These are phyloP conservation scores for Talaromyces sp. DNA, from an alignment of 2,329 filamentous ascomycete species.

Conservation along the genomic window DNA sequence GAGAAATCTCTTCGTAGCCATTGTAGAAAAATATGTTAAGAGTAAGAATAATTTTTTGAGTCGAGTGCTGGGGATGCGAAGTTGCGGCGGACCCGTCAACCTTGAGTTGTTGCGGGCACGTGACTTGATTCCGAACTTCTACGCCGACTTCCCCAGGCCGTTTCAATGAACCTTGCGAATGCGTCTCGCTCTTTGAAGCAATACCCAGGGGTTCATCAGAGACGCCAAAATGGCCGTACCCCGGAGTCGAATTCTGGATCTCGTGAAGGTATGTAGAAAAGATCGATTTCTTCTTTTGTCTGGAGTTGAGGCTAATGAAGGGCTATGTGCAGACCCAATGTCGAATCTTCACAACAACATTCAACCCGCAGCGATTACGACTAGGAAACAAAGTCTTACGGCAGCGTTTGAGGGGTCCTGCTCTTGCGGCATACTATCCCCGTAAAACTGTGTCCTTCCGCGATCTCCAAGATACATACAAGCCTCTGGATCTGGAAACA, in stretches of 20 bases:
- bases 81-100: background rate
- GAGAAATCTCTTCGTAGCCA: constrained; percentile 26
- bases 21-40: constrained; percentile 12
- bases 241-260: constrained; percentile 53
- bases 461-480: constrained; percentile 67
- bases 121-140: background rate
- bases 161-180: background rate
- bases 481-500: constrained; percentile 58
- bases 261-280: constrained; percentile 65
- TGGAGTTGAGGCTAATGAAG: background rate
- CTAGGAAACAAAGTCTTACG: constrained; percentile 89
- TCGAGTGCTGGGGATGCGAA: background rate
- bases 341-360: constrained; percentile 83
- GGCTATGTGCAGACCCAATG: constrained; percentile 65
- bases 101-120: background rate
- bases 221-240: constrained; percentile 10
- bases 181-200: background rate
- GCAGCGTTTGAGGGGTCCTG: constrained; percentile 78
- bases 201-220: background rate
- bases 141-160: background rate
- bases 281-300: background rate
- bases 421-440: constrained; percentile 84
- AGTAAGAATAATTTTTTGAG: background rate
- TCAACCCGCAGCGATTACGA: constrained; percentile 76
- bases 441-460: constrained; percentile 64